Base-by-base conservation (phyloP, 108 stramenopile species). In the Cyclotella choctawhatcheeana region DNA sequence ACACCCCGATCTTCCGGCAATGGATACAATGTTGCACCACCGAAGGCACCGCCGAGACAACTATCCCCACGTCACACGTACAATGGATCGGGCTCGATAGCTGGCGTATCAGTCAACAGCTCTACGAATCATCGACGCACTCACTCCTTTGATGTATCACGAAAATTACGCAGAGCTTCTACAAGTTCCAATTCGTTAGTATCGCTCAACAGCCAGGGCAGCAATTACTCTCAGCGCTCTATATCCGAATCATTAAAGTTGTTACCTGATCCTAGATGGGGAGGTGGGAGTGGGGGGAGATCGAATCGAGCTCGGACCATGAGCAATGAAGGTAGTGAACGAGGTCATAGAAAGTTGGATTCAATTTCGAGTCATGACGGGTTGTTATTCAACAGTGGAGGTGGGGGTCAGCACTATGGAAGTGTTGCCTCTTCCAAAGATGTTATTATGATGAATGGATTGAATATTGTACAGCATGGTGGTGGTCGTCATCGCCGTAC, bases 231-330 rank as follows among this genome's bases (percentile, higher is more conserved):
- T 8, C 37, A 4, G 20, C 65, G 22, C 21, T 58, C 22, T 33
- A 20, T 52, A 37, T 29, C 30, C 0, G 71, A 80, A 58, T 25
- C 71, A 7, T 25, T 80, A 33, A 67, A 51, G 44, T 40, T 73
- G 43, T 13, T 80, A 26, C 79, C 79, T 34, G 71, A 80, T 80
- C 79, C 79, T n/a, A 65, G 79, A 21, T 80, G 79, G 79, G 79
- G 79, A 30, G 72, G 52, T 12, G 71, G 69, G 21, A 44, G 32
- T 44, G 65, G 71, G 31, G 60, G 61, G 44, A 48, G 20, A 26
- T 26, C 44, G 14, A 72, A 61, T 31, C 59, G 71, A 60, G 53
- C 55, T 14, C 51, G 79, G 25, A 73, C 48, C 51, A 71, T 64
- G 44, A 73, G 79, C 21, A 33, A 60, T 16, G 62, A 67, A 32